phyloP scores from a whole-genome alignment of 2,329 filamentous ascomycete genomes.

The Epichloe elymi region DNA sequence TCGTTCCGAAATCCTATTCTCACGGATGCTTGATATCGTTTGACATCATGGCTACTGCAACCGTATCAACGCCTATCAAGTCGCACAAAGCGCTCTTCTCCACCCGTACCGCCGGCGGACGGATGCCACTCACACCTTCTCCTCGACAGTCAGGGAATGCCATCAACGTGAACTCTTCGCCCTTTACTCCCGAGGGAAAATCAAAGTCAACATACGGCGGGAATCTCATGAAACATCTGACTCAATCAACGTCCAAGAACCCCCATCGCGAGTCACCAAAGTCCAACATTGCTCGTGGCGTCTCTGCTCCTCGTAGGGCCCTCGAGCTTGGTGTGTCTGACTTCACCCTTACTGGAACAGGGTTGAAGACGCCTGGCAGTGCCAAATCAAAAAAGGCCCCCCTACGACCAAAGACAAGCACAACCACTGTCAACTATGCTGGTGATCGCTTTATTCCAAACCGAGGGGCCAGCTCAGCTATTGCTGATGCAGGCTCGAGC shows the following conservation, averaged over 20 bases:
- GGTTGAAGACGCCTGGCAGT: slow-evolving; percentile 47
- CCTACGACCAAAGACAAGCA: slow-evolving; percentile 46
- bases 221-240: slow-evolving; percentile 67
- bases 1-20: slow-evolving; percentile 23
- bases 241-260: slow-evolving; percentile 52
- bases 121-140: slow-evolving; percentile 88
- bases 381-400: slow-evolving; percentile 44
- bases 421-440: slow-evolving; percentile 68
- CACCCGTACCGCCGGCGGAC: slow-evolving; percentile 82
- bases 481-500: slow-evolving; percentile 65
- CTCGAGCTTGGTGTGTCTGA: slow-evolving; percentile 88
- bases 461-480: slow-evolving; percentile 76
- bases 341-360: slow-evolving; percentile 79
- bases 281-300: slow-evolving; percentile 76
- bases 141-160: slow-evolving; percentile 54
- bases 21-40: slow-evolving; percentile 10
- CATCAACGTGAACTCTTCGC: slow-evolving; percentile 52
- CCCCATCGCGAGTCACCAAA: slow-evolving; percentile 81
- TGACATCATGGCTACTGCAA: slow-evolving; percentile 62
- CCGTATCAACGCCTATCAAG: slow-evolving; percentile 84
- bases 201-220: slow-evolving; percentile 67
- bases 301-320: slow-evolving; percentile 64
- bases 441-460: slow-evolving; percentile 96
- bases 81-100: slow-evolving; percentile 89
- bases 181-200: slow-evolving; percentile 59